Evolutionary conservation across 129 eudicot genomes (phyloP), one percentile per base, ranked within the genome.

Genomic region (Gnaphalium uliginosum): DNA sequence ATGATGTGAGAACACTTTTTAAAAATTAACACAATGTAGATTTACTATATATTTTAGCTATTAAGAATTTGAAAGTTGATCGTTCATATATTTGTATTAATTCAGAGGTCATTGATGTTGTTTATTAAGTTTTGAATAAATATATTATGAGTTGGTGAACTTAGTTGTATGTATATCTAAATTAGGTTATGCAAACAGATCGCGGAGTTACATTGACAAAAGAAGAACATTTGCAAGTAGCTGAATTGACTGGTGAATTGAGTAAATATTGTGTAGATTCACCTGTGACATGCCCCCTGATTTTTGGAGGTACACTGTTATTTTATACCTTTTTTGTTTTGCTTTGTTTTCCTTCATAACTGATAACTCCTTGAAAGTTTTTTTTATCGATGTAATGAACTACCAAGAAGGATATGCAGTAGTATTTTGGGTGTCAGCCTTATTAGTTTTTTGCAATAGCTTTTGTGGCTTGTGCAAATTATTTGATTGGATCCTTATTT

Each of bases 211-310:
- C 76, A 69, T 82, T 93, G 29, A 82, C 86, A 50, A 82, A 76
- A 57, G 93, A 88, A 15, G 93, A 90, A 68, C 98, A 93, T 82
- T 69, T 62, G 77, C 85, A 81, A 60, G 98, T 93, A 66, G 98
- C 91, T 66, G 88, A 93, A 82, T 62, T 87, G 72, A 93, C 89
- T 33, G 51, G 78, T 2, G 97, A 89, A 59, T 65, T 93, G 82
- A 81, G 86, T 23, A 83, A 69, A 57, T 93, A 83, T 51, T 90
- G 98, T 80, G 85, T 93, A 18, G 86, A 88, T 77, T 91, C 89
- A 68, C 98, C 98, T 26, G 97, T 90, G 9, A 88, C 88, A 35
- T 88, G 96, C 81, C 98, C 98, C 22, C 79, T 93, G 32, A 93
- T 93, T 68, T 93, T 93, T 79, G 98, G 98, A 86, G 98, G 98